Conservation (phyloP, 805 yeast species). For the Yarrowia porcina region DNA sequence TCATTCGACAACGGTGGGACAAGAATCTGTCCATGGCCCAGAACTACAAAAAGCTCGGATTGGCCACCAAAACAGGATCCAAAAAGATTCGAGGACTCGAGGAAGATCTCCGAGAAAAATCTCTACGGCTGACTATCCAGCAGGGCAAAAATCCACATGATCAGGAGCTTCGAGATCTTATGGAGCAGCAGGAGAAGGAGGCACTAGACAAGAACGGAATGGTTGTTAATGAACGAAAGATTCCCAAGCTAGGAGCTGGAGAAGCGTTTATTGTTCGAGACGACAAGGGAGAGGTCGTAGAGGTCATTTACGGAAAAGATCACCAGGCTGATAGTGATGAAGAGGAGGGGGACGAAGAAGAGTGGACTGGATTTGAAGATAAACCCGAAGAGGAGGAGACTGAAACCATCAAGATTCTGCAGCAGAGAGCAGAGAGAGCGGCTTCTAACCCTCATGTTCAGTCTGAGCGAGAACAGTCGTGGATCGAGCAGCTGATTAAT, state of each 20-base stretch:
- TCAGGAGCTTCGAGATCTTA: slow-evolving; percentile 12
- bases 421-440: slow-evolving; percentile 51
- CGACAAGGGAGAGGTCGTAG: slow-evolving; percentile 60
- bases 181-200: slow-evolving; percentile 28
- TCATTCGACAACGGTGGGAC: slow-evolving; percentile 91
- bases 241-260: slow-evolving; percentile 51
- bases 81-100: slow-evolving; percentile 49
- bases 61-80: slow-evolving; percentile 60
- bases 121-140: slow-evolving; percentile 31
- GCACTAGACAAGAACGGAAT: slow-evolving; percentile 33
- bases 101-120: slow-evolving; percentile 33
- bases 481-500: slow-evolving; percentile 61
- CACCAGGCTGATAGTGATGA: slow-evolving; percentile 31
- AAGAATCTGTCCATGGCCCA: slow-evolving; percentile 73
- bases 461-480: slow-evolving; percentile 69
- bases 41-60: slow-evolving; percentile 80
- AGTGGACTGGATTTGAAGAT: slow-evolving; percentile 31
- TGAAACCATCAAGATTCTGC: slow-evolving; percentile 66
- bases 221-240: slow-evolving; percentile 44
- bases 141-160: slow-evolving; percentile 30
- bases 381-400: slow-evolving; percentile 38
- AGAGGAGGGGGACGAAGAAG: slow-evolving; percentile 28
- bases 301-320: slow-evolving; percentile 65
- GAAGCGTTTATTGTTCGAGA: slow-evolving; percentile 73
- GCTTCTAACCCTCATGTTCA: slow-evolving; percentile 52